Base-by-base conservation (phyloP, 2,329 filamentous ascomycete genomes). In the Dactylellina cionopaga region DNA sequence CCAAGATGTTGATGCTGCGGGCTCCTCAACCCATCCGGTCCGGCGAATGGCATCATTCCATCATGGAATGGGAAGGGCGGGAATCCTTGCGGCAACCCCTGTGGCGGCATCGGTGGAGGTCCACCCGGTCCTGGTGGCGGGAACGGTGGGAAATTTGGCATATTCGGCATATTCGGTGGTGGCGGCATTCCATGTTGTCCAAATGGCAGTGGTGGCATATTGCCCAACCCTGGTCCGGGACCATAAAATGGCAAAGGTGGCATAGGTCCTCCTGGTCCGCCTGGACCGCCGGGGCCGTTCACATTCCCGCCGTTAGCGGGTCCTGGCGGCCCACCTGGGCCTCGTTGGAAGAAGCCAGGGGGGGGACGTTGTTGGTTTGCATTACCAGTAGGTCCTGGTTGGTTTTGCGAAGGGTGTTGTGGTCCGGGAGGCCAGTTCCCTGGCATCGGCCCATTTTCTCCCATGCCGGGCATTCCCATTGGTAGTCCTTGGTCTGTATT, bases 111-210 rank as follows among this genome's bases (percentile, higher is more conserved):
- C 2, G 59, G 59, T 15, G 51, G 35, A 3, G 68, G 68, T 58
- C 58, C 58, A 9, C 47, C 47, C 11, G 66, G 66, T 3, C 59
- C 59, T 7, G 59, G 59, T 24, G 47, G n/a, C n/a, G n/a, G 60
- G 44, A 71, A 71, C 11, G 68, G 60, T 35, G 60, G 59, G 52
- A 72, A 72, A 24, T 56, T 65, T 29, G 65, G 56, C 56, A 72
- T 56, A 31, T 72, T 72, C 4, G 59, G 31, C 41, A 72, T 58
- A 17, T 72, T 72, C n/a, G 60, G 54, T n/a, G 68, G 68, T 25
- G 68, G 66, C 22, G 66, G 68, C 68, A 72, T 72, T 10, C 68
- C 68, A 41, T 72, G 68, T 17, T 72, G 68, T 29, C 68, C 68
- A 19, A 72, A 72, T 11, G 68, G 68, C 19, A 72, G 17, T 17